These are phyloP conservation scores for Beauveria medogensis DNA, from an alignment of 2,329 filamentous ascomycete species.

Conservation along the genomic window DNA sequence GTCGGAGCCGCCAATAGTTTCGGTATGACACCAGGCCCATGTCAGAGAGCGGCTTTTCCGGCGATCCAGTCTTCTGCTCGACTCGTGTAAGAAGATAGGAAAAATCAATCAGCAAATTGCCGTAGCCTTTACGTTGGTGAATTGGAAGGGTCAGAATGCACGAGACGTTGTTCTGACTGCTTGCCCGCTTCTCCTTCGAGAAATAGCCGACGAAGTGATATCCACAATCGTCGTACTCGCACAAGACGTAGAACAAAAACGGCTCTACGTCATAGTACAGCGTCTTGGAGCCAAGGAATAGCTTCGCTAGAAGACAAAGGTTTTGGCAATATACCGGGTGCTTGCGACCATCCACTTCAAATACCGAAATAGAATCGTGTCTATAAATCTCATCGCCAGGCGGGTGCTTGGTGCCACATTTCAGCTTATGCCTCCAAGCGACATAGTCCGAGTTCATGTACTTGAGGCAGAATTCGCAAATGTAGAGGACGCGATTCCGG, in stretches of 20 bases:
- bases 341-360: constrained; percentile 94
- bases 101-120: constrained; percentile 94
- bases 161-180: constrained; percentile 93
- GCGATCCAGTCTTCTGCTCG: constrained; percentile 88
- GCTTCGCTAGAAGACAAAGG: constrained; percentile 86
- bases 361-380: constrained; percentile 83
- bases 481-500: constrained; percentile 91
- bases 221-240: constrained; percentile 82
- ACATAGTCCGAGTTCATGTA: constrained; percentile 99
- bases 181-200: constrained; percentile 93
- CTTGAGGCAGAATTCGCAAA: constrained; percentile 98
- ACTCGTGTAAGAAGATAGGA: constrained; percentile 92
- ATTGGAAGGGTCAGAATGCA: constrained; percentile 95
- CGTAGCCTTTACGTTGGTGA: constrained; percentile 94
- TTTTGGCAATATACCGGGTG: constrained; percentile 99
- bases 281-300: constrained; percentile 97
- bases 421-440: constrained; percentile 93
- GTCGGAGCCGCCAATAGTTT: constrained; percentile 88
- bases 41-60: constrained; percentile 93
- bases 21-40: constrained; percentile 97
- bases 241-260: constrained; percentile 95
- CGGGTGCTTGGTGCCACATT: constrained; percentile 93
- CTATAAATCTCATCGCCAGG: constrained; percentile 98
- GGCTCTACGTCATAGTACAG: constrained; percentile 97
- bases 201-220: constrained; percentile 99